Evolutionary conservation across 2,329 filamentous ascomycete species (phyloP), one percentile per base, ranked within the genome.

Genomic region (Botryotinia narcissicola): DNA sequence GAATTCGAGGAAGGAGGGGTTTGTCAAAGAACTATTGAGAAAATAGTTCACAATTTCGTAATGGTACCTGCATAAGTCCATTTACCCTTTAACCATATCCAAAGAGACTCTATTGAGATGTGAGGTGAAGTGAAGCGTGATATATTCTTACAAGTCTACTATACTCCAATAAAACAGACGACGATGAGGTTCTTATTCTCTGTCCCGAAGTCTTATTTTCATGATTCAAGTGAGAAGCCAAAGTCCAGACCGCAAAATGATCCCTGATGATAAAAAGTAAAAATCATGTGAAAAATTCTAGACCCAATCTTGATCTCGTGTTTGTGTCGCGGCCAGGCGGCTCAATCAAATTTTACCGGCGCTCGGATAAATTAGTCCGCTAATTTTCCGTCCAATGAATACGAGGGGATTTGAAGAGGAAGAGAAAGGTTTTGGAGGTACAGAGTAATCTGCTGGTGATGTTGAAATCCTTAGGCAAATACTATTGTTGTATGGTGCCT

Each of bases 11-110:
- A 66, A 20, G 20, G 9, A 10, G 16, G 10, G 42, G 9, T 20
- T n/a, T 29, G 25, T 16, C 48, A 25, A 8, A 29, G 12, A 35
- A 46, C 18, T 16, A 35, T 48, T 48, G 62, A 29, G 62, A 25
- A 32, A 3, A 12, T 22, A 29, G 42, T 25, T 5, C 7, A 35
- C 7, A 22, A 7, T 37, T 37, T 51, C 20, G n/a, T 40, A n/a
- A 62, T 22, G 22, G 63, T 67, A 67, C 63, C 44, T 67, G 63
- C 63, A 67, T 67, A 18, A 67, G 44, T 32, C 32, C 37, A 40
- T 51, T 20, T 20, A 37, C 44, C 44, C 63, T 29, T 29, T 48
- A 18, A 51, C 51, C 44, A 18, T 37, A 37, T 48, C 29, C 42
- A 66, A 66, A 66, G 62, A 64, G 12, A 40, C 12, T n/a, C 16